phyloP scores from a whole-genome alignment of 1,139 yeast species.

The Zhuliangozyma blackwelliae region DNA sequence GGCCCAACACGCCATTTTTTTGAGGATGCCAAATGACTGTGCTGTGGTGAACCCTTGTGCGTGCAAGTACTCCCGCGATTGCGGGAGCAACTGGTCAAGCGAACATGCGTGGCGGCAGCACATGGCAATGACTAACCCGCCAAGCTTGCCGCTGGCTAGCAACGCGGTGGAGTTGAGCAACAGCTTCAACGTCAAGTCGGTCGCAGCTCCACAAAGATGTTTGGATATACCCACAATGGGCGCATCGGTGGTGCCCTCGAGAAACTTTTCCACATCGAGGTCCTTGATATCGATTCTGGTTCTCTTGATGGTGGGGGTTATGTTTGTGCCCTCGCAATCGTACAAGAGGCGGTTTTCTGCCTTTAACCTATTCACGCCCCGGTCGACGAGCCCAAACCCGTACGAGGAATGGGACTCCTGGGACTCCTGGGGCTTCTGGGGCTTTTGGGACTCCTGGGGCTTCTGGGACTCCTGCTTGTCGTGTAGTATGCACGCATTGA shows the following conservation, averaged over 20 bases:
- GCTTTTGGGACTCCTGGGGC: slow-evolving; percentile 10
- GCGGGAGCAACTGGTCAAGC: slow-evolving; percentile 46
- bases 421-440: slow-evolving; percentile 2
- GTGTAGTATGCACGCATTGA: slow-evolving; percentile 44
- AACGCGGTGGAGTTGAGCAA: slow-evolving; percentile 37
- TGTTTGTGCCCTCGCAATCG: slow-evolving; percentile 30
- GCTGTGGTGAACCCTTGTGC: slow-evolving; percentile 24
- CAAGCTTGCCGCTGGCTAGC: slow-evolving; percentile 17
- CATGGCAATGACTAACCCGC: slow-evolving; percentile 80
- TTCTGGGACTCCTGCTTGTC: slow-evolving; percentile 15
- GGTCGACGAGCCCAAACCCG: slow-evolving; percentile 64
- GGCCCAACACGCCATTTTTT: slow-evolving; percentile 82
- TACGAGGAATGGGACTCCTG: slow-evolving; percentile 14
- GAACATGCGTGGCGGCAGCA: slow-evolving; percentile 89
- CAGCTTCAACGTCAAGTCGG: slow-evolving; percentile 77
- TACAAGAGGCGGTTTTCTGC: slow-evolving; percentile 63
- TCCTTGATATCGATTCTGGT: slow-evolving; percentile 78
- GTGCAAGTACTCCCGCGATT: slow-evolving; percentile 42
- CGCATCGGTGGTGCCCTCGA: slow-evolving; percentile 21
- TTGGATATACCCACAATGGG: slow-evolving; percentile 66
- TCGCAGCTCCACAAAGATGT: slow-evolving; percentile 91
- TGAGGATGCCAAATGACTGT: slow-evolving; percentile 50
- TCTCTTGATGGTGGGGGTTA: slow-evolving; percentile 41
- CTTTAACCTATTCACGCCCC: slow-evolving; percentile 76
- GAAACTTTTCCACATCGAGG: slow-evolving; percentile 46